phyloP scores from a whole-genome alignment of 139 green algal species.

The Auxenochlorella pyrenoidosa region DNA sequence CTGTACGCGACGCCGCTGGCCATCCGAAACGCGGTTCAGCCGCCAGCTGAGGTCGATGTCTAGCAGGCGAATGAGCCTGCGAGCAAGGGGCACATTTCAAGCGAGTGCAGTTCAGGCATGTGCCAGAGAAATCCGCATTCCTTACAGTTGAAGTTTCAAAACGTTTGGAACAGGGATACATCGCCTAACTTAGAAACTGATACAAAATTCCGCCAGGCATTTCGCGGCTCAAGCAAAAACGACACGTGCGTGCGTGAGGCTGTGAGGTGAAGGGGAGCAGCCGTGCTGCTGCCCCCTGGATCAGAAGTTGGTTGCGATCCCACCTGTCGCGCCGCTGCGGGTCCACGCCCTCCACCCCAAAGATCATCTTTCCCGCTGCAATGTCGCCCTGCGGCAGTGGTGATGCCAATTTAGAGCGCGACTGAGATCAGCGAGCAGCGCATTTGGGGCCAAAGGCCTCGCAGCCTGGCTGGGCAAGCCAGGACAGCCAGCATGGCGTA shows the following conservation, averaged over 20 bases:
- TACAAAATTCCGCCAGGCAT: too few species aligned
- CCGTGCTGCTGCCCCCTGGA: too few species aligned
- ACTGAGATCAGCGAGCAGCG: constrained; percentile 46
- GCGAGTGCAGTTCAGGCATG: too few species aligned
- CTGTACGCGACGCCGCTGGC: constrained; percentile 95
- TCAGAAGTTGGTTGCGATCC: neutral
- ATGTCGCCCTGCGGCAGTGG: constrained; percentile 79
- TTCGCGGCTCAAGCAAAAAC: too few species aligned
- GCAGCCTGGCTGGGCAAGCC: neutral
- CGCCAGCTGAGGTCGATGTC: constrained; percentile 96
- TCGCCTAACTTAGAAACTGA: too few species aligned
- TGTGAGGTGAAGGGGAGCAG: too few species aligned
- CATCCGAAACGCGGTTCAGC: constrained; percentile 95
- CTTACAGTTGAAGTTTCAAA: too few species aligned
- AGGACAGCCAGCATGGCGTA: too few species aligned
- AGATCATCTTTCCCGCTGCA: constrained; percentile 85
- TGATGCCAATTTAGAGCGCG: constrained; percentile 28
- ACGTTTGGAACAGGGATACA: too few species aligned
- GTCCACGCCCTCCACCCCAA: constrained; percentile 84
- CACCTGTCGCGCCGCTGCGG: constrained; percentile 63
- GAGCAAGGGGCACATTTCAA: neutral
- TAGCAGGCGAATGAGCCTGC: constrained; percentile 84
- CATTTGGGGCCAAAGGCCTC: constrained; percentile 62
- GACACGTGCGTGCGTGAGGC: too few species aligned
- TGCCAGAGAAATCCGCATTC: too few species aligned